Evolutionary conservation across 1,284 basidiomycete species (phyloP).

Genomic region (Athelia sp.): DNA sequence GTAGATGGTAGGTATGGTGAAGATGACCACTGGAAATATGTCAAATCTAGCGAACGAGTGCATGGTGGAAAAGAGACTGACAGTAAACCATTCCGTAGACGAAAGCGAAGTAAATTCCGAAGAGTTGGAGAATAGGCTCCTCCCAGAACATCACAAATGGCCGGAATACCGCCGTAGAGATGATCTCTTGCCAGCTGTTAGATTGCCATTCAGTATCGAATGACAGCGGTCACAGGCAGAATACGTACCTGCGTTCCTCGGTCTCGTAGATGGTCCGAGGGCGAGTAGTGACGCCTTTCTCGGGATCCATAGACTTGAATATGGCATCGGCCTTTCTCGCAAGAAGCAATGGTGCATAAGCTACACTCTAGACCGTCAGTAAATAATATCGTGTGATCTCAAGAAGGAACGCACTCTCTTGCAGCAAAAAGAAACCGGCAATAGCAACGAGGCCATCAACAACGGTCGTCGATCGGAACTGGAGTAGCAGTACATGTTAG

Average conservation of each 20-base stretch:
- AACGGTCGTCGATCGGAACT: constrained; percentile 59
- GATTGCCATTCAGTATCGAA: too few relatives aligned
- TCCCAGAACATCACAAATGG: constrained; percentile 42
- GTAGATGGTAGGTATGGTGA: constrained; percentile 63
- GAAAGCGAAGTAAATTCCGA: constrained; percentile 46
- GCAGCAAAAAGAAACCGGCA: constrained; percentile 51
- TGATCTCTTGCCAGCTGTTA: constrained; percentile 27
- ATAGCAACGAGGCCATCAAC: constrained; percentile 44
- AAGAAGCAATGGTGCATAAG: constrained; percentile 59
- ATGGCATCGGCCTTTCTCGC: constrained; percentile 52
- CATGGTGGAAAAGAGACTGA: neutral
- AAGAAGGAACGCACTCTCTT: constrained; percentile 29
- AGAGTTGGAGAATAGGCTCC: constrained; percentile 44
- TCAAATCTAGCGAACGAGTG: neutral
- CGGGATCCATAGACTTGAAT: constrained; percentile 35
- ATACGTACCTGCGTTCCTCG: constrained; percentile 13
- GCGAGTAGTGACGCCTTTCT: constrained; percentile 31
- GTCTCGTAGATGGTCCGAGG: constrained; percentile 42
- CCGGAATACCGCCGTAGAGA: constrained; percentile 32
- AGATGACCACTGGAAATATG: constrained; percentile 46
- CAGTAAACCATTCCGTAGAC: constrained; percentile 25
- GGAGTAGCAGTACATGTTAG: too few relatives aligned
- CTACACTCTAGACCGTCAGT: constrained; percentile 24
- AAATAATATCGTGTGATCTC: too few relatives aligned
- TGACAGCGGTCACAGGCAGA: too few relatives aligned